These are phyloP conservation scores for Lupinus albus DNA, from an alignment of 306 rosid genomes.

Conservation along the genomic window DNA sequence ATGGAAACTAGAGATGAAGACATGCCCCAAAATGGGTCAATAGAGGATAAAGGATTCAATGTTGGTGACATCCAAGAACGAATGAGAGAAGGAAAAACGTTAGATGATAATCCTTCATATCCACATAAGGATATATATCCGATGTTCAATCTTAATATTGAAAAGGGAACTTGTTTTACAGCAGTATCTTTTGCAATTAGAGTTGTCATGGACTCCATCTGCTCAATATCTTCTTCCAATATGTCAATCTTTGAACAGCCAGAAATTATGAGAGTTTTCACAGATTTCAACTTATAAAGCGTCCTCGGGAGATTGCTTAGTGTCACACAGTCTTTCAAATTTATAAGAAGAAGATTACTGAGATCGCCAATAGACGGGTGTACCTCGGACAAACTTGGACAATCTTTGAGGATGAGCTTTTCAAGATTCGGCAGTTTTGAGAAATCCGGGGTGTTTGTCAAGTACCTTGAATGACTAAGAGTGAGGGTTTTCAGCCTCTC, in stretches of 20 bases:
- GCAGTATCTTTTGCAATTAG: no score
- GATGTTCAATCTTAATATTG: no score
- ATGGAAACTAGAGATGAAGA: no score
- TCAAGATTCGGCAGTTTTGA: slow-evolving; percentile 44
- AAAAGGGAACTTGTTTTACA: no score
- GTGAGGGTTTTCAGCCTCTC: slow-evolving; percentile 40
- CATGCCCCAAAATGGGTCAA: no score
- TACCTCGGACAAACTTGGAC: slow-evolving; percentile 32
- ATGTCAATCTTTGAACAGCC: slow-evolving; percentile 40
- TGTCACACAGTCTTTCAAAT: slow-evolving; percentile 29
- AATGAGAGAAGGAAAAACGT: no score
- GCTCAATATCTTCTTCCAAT: no score
- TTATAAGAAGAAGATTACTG: neutral
- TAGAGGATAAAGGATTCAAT: no score
- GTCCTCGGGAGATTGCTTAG: slow-evolving; percentile 19
- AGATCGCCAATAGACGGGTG: slow-evolving; percentile 47
- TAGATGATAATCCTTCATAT: no score
- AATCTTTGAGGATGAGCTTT: slow-evolving; percentile 31
- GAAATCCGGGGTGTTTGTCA: slow-evolving; percentile 44
- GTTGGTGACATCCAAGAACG: no score
- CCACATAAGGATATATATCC: no score
- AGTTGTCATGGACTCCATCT: no score
- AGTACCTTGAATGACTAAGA: slow-evolving; percentile 36
- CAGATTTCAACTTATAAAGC: slow-evolving; percentile 36
- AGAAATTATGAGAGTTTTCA: slow-evolving; percentile 46